Percentiles rank a stretch among this genome's conserved stretches.
phyloP scores from a whole-genome alignment of 345 rosid species.

The Luvunga scandens region DNA sequence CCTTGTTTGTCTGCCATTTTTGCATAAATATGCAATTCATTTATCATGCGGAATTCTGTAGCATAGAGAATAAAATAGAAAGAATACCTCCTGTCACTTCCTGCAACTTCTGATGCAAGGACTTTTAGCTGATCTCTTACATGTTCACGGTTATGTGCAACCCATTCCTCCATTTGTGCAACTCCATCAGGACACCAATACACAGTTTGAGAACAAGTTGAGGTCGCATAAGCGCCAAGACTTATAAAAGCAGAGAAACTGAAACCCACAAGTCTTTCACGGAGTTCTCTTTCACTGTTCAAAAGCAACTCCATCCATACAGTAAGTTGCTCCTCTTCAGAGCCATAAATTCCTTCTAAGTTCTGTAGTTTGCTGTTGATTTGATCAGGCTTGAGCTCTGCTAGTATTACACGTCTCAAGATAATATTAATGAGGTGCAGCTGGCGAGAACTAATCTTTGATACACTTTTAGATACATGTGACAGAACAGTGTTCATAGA shows the following conservation, averaged over 20 bases:
- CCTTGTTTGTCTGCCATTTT: neutral
- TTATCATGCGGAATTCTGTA: neutral
- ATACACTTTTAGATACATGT: conserved; percentile 35
- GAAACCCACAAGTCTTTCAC: conserved; percentile 64
- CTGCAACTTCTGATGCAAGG: conserved; percentile 41
- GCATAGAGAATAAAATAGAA: neutral
- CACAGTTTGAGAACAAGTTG: conserved; percentile 22
- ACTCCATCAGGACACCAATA: conserved; percentile 63
- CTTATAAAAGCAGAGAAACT: conserved; percentile 48
- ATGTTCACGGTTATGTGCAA: conserved; percentile 33
- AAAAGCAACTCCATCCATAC: conserved; percentile 59
- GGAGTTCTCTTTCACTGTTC: conserved; percentile 81
- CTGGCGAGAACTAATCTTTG: conserved; percentile 54
- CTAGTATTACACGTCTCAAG: conserved; percentile 57
- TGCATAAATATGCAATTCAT: neutral
- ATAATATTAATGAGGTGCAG: conserved; percentile 77
- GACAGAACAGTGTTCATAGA: conserved; percentile 42
- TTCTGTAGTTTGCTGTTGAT: conserved; percentile 41
- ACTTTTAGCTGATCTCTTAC: conserved; percentile 39
- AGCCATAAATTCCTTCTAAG: conserved; percentile 17
- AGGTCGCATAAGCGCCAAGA: conserved; percentile 20
- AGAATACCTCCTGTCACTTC: conserved; percentile 39
- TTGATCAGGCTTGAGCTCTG: conserved; percentile 56
- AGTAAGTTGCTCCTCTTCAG: conserved; percentile 32
- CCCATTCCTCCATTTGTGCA: conserved; percentile 79